These are phyloP conservation scores for Boeremia lycopersici DNA, from an alignment of 2,329 filamentous ascomycete genomes.

Conservation along the genomic window DNA sequence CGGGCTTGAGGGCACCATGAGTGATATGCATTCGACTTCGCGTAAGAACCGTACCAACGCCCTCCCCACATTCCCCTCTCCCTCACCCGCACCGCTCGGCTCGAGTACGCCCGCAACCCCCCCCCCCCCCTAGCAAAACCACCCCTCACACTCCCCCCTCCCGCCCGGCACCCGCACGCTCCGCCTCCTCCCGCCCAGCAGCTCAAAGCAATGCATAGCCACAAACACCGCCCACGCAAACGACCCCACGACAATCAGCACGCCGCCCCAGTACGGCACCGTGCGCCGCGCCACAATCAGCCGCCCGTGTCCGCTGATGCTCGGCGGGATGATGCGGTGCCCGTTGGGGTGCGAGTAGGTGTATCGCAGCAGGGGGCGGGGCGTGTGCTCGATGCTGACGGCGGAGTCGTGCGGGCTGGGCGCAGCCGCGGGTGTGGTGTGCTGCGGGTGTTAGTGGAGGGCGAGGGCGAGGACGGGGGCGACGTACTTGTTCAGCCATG, in stretches of 20 bases:
- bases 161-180: constrained; percentile 1
- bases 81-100: not conserved
- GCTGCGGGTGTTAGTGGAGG: not conserved
- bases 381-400: constrained; percentile 15
- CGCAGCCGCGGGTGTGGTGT: not conserved
- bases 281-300: constrained; percentile 26
- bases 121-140: constrained; percentile 2
- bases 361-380: constrained; percentile 15
- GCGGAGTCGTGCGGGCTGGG: constrained; percentile 20
- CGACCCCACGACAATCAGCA: constrained; percentile 20
- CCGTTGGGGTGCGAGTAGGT: constrained; percentile 20
- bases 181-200: constrained; percentile 19
- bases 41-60: not conserved
- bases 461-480: not conserved
- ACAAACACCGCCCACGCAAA: constrained; percentile 31
- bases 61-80: not conserved
- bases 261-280: constrained; percentile 27
- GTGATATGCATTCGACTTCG: too few relatives aligned
- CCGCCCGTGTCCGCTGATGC: constrained; percentile 30
- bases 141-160: constrained; percentile 6
- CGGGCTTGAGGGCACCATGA: too few relatives aligned
- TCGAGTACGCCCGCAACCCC: too few relatives aligned
- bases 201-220: constrained; percentile 21
- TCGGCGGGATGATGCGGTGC: constrained; percentile 31
- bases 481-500: constrained; percentile 26